Evolutionary conservation across 805 yeast genomes (phyloP).

Genomic region (Suhomyces vadensis): DNA sequence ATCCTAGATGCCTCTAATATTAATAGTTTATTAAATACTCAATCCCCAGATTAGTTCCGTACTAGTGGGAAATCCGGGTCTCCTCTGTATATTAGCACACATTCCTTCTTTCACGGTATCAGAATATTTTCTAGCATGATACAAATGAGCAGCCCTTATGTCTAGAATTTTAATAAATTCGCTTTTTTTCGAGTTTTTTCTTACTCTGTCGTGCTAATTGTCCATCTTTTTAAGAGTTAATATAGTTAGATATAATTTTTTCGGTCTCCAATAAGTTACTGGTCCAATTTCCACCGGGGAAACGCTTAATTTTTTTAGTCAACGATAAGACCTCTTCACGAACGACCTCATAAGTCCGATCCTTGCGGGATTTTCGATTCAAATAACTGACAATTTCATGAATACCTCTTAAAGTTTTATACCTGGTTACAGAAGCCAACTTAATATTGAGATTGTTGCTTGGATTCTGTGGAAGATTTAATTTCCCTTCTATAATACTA

Average conservation of each 20-base stretch:
- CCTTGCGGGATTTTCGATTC: background rate
- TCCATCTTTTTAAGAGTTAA: background rate
- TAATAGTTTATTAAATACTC: too few species aligned
- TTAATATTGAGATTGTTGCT: conserved; percentile 5
- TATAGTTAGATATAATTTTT: background rate
- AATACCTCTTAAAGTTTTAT: background rate
- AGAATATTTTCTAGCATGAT: too few species aligned
- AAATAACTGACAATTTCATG: background rate
- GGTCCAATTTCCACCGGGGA: background rate
- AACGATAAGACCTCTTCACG: background rate
- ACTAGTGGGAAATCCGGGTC: too few species aligned
- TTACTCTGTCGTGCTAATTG: too few species aligned
- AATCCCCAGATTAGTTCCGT: too few species aligned
- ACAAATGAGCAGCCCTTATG: too few species aligned
- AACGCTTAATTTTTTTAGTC: background rate
- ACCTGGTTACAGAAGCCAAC: background rate
- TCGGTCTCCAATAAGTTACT: background rate
- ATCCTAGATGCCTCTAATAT: too few species aligned
- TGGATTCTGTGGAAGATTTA: conserved; percentile 7
- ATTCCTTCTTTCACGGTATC: too few species aligned
- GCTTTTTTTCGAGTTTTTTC: too few species aligned
- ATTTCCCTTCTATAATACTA: conserved; percentile 1
- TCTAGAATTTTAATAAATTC: too few species aligned
- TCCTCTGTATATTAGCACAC: too few species aligned
- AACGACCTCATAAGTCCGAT: background rate